Evolutionary conservation across 208 protist species (phyloP).

Genomic region (Phytomonas sp.): DNA sequence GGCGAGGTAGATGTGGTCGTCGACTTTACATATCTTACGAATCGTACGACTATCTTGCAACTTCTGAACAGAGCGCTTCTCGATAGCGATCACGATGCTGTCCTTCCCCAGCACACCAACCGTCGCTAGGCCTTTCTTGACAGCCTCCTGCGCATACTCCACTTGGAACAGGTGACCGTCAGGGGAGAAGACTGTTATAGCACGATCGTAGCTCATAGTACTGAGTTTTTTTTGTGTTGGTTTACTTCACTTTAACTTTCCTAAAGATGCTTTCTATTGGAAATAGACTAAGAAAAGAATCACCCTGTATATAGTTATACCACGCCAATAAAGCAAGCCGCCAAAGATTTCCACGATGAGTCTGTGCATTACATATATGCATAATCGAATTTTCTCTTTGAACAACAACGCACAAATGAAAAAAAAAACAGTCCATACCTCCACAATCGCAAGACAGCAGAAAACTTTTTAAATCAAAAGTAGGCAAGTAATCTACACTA

Average conservation of each 20-base stretch:
- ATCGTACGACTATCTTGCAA: constrained; percentile 99
- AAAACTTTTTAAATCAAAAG: not conserved
- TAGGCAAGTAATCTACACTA: not conserved
- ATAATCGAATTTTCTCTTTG: not conserved
- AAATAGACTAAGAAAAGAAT: not conserved
- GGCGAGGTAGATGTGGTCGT: constrained; percentile 97
- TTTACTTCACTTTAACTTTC: constrained; percentile 1
- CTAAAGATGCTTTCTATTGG: constrained; percentile 1
- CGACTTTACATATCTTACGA: constrained; percentile 97
- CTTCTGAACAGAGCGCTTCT: constrained; percentile 97
- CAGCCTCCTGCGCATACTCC: constrained; percentile 99
- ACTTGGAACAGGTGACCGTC: constrained; percentile 99
- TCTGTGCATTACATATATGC: not conserved
- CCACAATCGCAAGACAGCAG: not conserved
- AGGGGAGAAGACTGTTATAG: constrained; percentile 99
- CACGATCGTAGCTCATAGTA: constrained; percentile 96
- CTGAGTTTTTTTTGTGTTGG: constrained; percentile 11
- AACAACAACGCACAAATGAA: not conserved
- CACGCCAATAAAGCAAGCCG: constrained; percentile 17
- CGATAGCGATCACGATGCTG: constrained; percentile 95
- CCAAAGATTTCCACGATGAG: constrained; percentile 1
- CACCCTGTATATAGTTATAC: not conserved
- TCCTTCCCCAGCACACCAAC: constrained; percentile 87
- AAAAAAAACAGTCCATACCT: not conserved
- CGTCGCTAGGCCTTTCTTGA: constrained; percentile 94